phyloP scores from a whole-genome alignment of 2,329 filamentous ascomycete genomes.

The Penicillium sp. region DNA sequence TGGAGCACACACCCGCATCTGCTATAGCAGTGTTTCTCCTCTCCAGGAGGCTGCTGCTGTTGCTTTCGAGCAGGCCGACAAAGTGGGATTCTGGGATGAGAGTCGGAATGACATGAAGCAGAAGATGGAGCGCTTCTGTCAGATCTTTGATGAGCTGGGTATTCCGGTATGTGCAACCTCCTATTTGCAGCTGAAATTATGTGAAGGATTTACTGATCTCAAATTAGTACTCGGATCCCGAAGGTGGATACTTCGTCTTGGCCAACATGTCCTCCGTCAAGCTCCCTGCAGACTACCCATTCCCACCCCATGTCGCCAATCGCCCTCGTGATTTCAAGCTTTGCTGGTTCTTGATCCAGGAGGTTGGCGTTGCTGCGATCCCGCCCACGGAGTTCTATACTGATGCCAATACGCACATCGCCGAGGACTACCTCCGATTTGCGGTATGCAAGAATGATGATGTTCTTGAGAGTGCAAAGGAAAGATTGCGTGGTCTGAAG shows the following conservation, averaged over 20 bases:
- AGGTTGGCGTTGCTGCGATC: conserved; percentile 92
- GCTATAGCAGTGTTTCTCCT: conserved; percentile 90
- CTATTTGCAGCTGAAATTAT: background rate
- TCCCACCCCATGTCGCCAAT: conserved; percentile 82
- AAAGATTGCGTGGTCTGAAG: conserved; percentile 70
- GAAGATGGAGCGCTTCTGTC: conserved; percentile 85
- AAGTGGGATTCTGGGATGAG: conserved; percentile 81
- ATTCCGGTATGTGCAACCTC: conserved; percentile 54
- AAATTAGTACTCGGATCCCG: conserved; percentile 75
- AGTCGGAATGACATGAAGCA: conserved; percentile 83
- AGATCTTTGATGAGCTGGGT: conserved; percentile 72
- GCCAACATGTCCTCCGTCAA: conserved; percentile 89
- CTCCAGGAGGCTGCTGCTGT: conserved; percentile 93
- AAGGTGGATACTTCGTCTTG: conserved; percentile 96
- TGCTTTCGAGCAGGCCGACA: conserved; percentile 87
- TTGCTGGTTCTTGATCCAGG: conserved; percentile 94
- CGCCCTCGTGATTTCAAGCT: conserved; percentile 92
- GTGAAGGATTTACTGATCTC: conserved; percentile 1
- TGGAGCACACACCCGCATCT: conserved; percentile 92
- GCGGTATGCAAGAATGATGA: conserved; percentile 95
- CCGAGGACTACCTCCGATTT: conserved; percentile 90
- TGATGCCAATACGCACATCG: conserved; percentile 75
- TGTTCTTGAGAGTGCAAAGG: conserved; percentile 76
- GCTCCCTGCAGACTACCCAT: conserved; percentile 79
- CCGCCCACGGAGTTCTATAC: conserved; percentile 98